A percentile compares a stretch with the other conserved stretches of the same genome.
These are phyloP conservation scores for Microthyrium microscopicum DNA, from an alignment of 2,329 filamentous ascomycete genomes.

Conservation along the genomic window DNA sequence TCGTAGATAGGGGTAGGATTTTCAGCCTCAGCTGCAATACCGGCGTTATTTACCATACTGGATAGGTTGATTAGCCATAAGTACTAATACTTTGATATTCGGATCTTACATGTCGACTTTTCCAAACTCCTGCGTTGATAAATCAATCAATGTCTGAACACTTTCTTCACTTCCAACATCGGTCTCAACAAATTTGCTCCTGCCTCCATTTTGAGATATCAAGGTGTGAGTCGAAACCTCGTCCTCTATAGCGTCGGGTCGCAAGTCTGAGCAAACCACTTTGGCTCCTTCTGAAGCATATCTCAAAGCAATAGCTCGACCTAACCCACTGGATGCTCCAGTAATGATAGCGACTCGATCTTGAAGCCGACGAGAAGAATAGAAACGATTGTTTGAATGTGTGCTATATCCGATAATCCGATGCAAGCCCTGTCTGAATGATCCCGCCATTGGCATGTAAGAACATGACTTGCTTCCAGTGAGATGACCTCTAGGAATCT, in stretches of 20 bases:
- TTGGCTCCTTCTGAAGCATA: conserved; percentile 18
- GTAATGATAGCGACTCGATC: conserved; percentile 19
- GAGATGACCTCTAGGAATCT: too few relatives aligned
- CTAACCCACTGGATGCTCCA: conserved; percentile 19
- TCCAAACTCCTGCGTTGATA: conserved; percentile 10
- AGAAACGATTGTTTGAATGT: too few relatives aligned
- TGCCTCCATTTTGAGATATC: conserved; percentile 15
- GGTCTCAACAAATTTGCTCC: conserved; percentile 20
- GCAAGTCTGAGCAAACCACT: conserved; percentile 18
- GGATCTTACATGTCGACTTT: conserved; percentile 10
- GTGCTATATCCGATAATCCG: too few relatives aligned
- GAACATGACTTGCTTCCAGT: too few relatives aligned
- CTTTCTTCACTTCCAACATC: conserved; percentile 15
- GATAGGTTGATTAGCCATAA: too few relatives aligned
- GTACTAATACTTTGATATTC: neutral
- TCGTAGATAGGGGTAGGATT: conserved; percentile 26
- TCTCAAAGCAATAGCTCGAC: conserved; percentile 18
- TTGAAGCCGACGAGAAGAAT: conserved; percentile 15
- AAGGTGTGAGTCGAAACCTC: conserved; percentile 16
- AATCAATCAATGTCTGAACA: conserved; percentile 12
- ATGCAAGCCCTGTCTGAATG: too few relatives aligned
- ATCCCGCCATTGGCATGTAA: too few relatives aligned
- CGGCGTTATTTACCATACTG: conserved; percentile 27
- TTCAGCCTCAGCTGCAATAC: conserved; percentile 25
- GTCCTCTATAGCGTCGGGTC: conserved; percentile 10